These are phyloP conservation scores for Agaricus blazei DNA, from an alignment of 768 basidiomycete genomes.

Conservation along the genomic window DNA sequence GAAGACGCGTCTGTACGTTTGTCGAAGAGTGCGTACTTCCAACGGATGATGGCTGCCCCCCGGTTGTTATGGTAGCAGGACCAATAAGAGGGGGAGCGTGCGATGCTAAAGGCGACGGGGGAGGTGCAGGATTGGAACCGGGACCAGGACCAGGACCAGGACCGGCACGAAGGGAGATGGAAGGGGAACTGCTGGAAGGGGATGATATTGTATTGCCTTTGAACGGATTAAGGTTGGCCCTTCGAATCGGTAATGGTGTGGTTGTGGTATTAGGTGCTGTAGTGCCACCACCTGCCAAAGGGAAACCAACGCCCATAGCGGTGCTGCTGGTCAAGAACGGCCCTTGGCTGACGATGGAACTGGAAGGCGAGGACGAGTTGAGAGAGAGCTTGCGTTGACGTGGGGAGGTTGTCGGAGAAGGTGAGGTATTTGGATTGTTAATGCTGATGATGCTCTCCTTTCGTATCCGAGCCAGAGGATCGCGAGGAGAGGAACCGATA, in stretches of 20 bases:
- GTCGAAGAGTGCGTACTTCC: conserved; percentile 1
- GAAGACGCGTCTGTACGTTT: conserved; percentile 15
- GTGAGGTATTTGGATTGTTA: not conserved
- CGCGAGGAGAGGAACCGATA: conserved; percentile 10
- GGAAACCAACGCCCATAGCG: conserved; percentile 4
- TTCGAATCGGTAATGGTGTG: conserved; percentile 25
- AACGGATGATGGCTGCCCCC: conserved; percentile 3
- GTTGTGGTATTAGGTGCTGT: conserved; percentile 23
- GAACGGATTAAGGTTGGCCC: conserved; percentile 31
- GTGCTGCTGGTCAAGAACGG: not conserved
- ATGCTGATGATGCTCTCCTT: conserved; percentile 6
- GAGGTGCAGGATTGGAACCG: not conserved
- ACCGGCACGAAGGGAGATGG: conserved; percentile 26
- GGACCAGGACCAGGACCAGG: not conserved
- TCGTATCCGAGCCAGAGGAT: conserved; percentile 10
- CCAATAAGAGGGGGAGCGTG: not conserved
- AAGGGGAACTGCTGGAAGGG: conserved; percentile 26
- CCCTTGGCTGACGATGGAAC: conserved; percentile 15
- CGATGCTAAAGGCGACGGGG: not conserved
- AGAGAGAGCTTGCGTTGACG: conserved; percentile 50
- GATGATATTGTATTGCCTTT: conserved; percentile 33
- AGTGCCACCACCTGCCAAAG: conserved; percentile 10
- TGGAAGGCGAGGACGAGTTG: conserved; percentile 26
- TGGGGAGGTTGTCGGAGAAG: conserved; percentile 15
- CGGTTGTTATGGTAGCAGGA: not conserved